Percentiles rank a stretch among this genome's conserved stretches.
Conservation (phyloP, 805 yeast genomes). For the Novakomyces olei region DNA sequence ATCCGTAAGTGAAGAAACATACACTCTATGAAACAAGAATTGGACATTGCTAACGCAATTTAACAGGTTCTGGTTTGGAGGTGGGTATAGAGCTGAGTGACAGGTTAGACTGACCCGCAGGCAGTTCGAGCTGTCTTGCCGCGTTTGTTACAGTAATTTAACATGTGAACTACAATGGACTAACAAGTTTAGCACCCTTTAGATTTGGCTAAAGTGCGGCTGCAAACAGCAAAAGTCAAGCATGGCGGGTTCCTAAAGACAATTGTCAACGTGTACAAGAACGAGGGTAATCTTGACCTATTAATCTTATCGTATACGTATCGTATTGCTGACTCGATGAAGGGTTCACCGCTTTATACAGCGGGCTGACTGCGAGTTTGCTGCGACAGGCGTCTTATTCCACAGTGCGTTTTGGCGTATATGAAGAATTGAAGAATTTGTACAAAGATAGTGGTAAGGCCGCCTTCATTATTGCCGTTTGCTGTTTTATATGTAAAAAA, state of each 20-base stretch:
- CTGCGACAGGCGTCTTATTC: constrained; percentile 77
- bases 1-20: too few relatives aligned
- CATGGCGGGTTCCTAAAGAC: constrained; percentile 42
- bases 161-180: background rate
- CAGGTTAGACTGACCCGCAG: constrained; percentile 6
- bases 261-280: constrained; percentile 33
- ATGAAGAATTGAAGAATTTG: constrained; percentile 46
- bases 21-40: too few relatives aligned
- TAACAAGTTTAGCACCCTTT: constrained; percentile 34
- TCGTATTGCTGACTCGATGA: too few relatives aligned
- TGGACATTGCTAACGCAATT: too few relatives aligned
- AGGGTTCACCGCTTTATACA: constrained; percentile 36
- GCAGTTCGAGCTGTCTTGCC: constrained; percentile 19
- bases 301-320: background rate
- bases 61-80: too few relatives aligned
- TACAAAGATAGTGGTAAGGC: background rate
- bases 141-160: constrained; percentile 16
- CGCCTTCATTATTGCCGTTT: background rate
- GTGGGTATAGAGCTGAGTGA: too few relatives aligned
- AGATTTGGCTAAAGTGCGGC: constrained; percentile 67
- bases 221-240: constrained; percentile 53
- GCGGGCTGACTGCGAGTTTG: constrained; percentile 63
- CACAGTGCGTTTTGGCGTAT: constrained; percentile 68
- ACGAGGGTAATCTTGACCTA: too few relatives aligned
- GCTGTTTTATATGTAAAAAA: background rate